These are phyloP conservation scores for Fallopia convolvulus DNA, from an alignment of 148 eudicot genomes.

Conservation along the genomic window DNA sequence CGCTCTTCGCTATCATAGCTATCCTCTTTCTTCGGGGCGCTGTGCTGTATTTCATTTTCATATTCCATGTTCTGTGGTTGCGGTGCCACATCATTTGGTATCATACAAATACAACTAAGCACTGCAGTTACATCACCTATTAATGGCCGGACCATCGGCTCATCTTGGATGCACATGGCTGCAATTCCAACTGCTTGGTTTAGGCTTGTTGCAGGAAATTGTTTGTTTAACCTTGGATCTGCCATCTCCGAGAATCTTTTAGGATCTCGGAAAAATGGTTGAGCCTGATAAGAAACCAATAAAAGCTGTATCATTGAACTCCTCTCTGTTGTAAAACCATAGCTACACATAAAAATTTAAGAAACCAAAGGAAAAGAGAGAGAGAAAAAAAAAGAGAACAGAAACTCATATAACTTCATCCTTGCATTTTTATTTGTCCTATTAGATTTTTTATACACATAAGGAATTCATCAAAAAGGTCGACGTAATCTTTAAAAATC, in stretches of 20 bases:
- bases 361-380: not conserved
- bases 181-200: slow-evolving; percentile 61
- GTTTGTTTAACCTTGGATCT: slow-evolving; percentile 34
- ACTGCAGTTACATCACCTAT: slow-evolving; percentile 41
- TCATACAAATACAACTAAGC: slow-evolving; percentile 22
- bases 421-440: no score
- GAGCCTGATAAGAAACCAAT: slow-evolving; percentile 29
- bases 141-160: slow-evolving; percentile 38
- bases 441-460: no score
- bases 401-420: not conserved
- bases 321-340: not conserved
- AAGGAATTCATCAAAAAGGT: no score
- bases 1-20: not conserved
- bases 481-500: no score
- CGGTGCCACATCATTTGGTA: not conserved
- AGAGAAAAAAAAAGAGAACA: no score
- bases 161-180: slow-evolving; percentile 56
- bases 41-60: not conserved
- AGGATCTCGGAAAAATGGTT: slow-evolving; percentile 44
- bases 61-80: slow-evolving; percentile 12
- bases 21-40: not conserved
- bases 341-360: not conserved
- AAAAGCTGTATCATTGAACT: not conserved
- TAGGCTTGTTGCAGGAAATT: slow-evolving; percentile 29
- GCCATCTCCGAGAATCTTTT: slow-evolving; percentile 41